Evolutionary conservation across 1,139 yeast genomes (phyloP).

Genomic region (Taphrina betulina): DNA sequence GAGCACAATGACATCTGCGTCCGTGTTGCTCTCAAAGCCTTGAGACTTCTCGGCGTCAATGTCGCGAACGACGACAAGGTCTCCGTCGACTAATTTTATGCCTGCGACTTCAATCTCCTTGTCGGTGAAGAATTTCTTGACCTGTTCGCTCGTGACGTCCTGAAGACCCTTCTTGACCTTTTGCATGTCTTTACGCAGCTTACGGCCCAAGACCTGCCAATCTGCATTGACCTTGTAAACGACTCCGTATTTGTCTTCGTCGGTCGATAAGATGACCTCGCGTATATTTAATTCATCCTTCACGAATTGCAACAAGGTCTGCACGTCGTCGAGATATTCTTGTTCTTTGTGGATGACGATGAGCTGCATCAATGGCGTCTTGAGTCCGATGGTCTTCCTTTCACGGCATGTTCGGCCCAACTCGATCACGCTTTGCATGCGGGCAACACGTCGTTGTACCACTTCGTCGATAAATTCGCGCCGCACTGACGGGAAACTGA

Average conservation of each 20-base stretch:
- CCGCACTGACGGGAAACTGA: slow-evolving; percentile 83
- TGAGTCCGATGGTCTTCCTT: slow-evolving; percentile 86
- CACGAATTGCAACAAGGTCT: slow-evolving; percentile 73
- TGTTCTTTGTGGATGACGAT: slow-evolving; percentile 81
- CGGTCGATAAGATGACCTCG: slow-evolving; percentile 80
- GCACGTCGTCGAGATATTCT: slow-evolving; percentile 72
- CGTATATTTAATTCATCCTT: slow-evolving; percentile 90
- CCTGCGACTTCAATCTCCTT: slow-evolving; percentile 86
- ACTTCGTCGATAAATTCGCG: slow-evolving; percentile 78
- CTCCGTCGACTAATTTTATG: slow-evolving; percentile 80
- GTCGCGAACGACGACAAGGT: slow-evolving; percentile 85
- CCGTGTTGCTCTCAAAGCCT: slow-evolving; percentile 47
- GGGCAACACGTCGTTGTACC: slow-evolving; percentile 66
- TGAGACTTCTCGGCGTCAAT: slow-evolving; percentile 50
- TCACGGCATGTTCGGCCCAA: slow-evolving; percentile 96
- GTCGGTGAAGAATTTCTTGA: slow-evolving; percentile 66
- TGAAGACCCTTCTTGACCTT: slow-evolving; percentile 94
- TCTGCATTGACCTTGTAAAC: slow-evolving; percentile 94
- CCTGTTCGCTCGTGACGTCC: slow-evolving; percentile 71
- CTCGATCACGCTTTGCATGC: slow-evolving; percentile 97
- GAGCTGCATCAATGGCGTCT: slow-evolving; percentile 88
- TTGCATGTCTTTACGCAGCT: slow-evolving; percentile 88
- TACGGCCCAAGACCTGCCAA: slow-evolving; percentile 98
- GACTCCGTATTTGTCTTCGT: slow-evolving; percentile 88
- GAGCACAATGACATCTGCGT: slow-evolving; percentile 82